phyloP scores from a whole-genome alignment of 2,329 filamentous ascomycete species.

The Endoconidiophora polonica region DNA sequence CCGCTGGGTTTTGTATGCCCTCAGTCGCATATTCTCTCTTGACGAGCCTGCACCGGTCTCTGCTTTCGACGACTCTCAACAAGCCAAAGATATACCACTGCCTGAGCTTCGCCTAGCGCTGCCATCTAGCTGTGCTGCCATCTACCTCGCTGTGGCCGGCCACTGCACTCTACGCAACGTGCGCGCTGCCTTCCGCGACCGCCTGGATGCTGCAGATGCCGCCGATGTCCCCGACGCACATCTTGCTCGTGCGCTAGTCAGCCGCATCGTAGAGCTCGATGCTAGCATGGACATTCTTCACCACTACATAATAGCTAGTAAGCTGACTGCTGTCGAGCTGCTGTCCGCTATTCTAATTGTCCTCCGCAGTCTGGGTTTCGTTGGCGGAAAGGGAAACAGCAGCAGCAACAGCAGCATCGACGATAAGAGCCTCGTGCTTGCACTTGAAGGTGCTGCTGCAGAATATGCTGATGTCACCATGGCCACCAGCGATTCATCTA shows the following conservation, averaged over 20 bases:
- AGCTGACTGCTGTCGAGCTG: slow-evolving; percentile 48
- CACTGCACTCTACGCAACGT: slow-evolving; percentile 44
- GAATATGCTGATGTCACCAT: too few species aligned
- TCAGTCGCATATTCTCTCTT: slow-evolving; percentile 44
- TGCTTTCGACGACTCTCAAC: slow-evolving; percentile 22
- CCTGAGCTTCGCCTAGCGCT: slow-evolving; percentile 21
- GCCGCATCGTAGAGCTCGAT: slow-evolving; percentile 47
- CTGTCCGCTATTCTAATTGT: slow-evolving; percentile 48
- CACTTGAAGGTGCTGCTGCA: too few species aligned
- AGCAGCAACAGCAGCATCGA: neutral
- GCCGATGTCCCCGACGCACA: slow-evolving; percentile 26
- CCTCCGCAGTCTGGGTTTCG: slow-evolving; percentile 51
- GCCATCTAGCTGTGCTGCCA: slow-evolving; percentile 36
- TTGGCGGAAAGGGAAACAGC: slow-evolving; percentile 24
- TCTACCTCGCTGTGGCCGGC: slow-evolving; percentile 43
- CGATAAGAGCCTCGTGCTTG: neutral
- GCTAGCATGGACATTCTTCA: slow-evolving; percentile 50
- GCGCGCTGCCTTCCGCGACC: slow-evolving; percentile 37
- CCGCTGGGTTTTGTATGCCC: slow-evolving; percentile 46
- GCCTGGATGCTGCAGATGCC: slow-evolving; percentile 21
- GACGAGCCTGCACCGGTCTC: slow-evolving; percentile 26
- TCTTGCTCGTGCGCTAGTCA: slow-evolving; percentile 43
- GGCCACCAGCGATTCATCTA: neutral
- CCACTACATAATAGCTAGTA: slow-evolving; percentile 47
- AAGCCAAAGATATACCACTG: slow-evolving; percentile 16